These are phyloP conservation scores for Diaporthe vaccinii DNA, from an alignment of 2,329 filamentous ascomycete species.

Conservation along the genomic window DNA sequence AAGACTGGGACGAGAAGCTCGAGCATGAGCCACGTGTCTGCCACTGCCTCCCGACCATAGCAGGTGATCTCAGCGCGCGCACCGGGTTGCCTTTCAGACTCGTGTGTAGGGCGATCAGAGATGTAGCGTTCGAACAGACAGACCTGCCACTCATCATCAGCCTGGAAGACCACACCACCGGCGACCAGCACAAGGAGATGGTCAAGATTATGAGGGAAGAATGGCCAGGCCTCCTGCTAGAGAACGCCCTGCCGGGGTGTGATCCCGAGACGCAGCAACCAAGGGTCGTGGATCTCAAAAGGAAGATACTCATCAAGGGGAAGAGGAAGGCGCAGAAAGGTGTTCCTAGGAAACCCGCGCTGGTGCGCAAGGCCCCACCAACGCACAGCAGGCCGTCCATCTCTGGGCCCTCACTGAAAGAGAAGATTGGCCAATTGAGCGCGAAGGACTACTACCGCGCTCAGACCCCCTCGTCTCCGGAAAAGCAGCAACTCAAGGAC, in stretches of 20 bases:
- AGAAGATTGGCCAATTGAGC: slow-evolving; percentile 52
- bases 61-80: slow-evolving; percentile 79
- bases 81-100: slow-evolving; percentile 86
- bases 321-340: slow-evolving; percentile 65
- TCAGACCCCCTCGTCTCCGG: slow-evolving; percentile 47
- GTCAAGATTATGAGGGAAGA: slow-evolving; percentile 93
- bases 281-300: slow-evolving; percentile 76
- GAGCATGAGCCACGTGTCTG: slow-evolving; percentile 82
- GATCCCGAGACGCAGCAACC: slow-evolving; percentile 71
- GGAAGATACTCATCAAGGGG: slow-evolving; percentile 88
- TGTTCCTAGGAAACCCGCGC: slow-evolving; percentile 33
- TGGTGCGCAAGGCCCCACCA: slow-evolving; percentile 41
- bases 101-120: slow-evolving; percentile 84
- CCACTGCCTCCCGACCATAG: slow-evolving; percentile 64
- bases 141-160: slow-evolving; percentile 90
- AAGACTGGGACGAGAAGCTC: slow-evolving; percentile 33
- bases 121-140: slow-evolving; percentile 80
- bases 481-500: neutral
- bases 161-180: slow-evolving; percentile 87
- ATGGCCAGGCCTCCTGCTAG: slow-evolving; percentile 82
- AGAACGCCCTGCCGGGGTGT: slow-evolving; percentile 64
- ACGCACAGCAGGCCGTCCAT: slow-evolving; percentile 50
- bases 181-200: slow-evolving; percentile 90
- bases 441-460: slow-evolving; percentile 57
- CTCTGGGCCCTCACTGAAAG: slow-evolving; percentile 56